Evolutionary conservation across 371 early-diverging fungal species (phyloP).

Genomic region (Phascolomyces articulosus): DNA sequence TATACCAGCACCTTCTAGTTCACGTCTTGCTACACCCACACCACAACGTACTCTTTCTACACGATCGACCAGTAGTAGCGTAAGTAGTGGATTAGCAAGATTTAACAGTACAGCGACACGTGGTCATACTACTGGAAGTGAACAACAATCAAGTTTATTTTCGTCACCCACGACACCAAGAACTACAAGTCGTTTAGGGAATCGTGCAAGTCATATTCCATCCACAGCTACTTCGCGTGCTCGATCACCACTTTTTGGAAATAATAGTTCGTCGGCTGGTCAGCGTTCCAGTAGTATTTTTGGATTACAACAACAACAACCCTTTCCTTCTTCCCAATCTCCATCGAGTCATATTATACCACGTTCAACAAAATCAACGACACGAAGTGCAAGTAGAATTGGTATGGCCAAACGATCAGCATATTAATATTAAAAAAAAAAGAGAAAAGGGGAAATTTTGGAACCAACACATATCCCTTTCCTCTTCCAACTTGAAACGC

Average conservation of each 20-base stretch:
- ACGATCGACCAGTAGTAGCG: not conserved
- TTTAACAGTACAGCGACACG: not conserved
- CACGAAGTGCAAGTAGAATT: conserved; percentile 16
- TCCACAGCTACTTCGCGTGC: conserved; percentile 12
- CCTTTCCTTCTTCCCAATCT: not conserved
- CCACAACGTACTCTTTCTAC: conserved; percentile 16
- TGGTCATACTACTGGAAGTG: not conserved
- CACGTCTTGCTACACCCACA: not conserved
- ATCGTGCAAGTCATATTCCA: conserved; percentile 21
- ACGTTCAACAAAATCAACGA: conserved; percentile 6
- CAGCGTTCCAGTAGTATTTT: not conserved
- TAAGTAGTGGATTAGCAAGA: not conserved
- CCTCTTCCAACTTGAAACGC: not conserved
- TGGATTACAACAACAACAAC: not conserved
- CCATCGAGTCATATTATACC: not conserved
- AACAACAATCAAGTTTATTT: not conserved
- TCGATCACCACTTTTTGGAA: conserved; percentile 6
- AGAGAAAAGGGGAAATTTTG: no score
- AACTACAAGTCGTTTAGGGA: conserved; percentile 9
- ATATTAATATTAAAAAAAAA: not conserved
- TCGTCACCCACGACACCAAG: conserved; percentile 4
- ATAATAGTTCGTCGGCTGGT: not conserved
- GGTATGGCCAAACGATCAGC: conserved; percentile 12
- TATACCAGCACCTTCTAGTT: conserved; percentile 43
- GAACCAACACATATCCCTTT: not conserved